These are phyloP conservation scores for Trichocladium uniseriatum DNA, from an alignment of 495 filamentous ascomycete species.

Conservation along the genomic window DNA sequence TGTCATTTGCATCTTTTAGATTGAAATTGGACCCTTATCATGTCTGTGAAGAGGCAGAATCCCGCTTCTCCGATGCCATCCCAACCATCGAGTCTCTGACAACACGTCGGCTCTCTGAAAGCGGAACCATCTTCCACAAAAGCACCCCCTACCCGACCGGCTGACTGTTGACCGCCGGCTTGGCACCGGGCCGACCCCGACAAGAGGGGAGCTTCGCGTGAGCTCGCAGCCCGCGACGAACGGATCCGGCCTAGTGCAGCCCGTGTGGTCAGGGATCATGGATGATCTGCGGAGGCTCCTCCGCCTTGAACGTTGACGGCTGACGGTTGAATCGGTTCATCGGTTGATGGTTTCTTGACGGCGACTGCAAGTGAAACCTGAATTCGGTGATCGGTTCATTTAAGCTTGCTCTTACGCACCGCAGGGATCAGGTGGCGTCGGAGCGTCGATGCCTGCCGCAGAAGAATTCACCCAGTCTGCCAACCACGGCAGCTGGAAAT, in stretches of 20 bases:
- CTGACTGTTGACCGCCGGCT: neutral
- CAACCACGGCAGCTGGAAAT: neutral
- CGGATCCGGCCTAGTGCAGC: no score
- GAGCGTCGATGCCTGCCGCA: no score
- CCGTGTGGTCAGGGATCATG: no score
- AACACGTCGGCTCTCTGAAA: neutral
- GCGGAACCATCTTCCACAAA: neutral
- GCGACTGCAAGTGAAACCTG: no score
- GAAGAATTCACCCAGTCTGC: neutral
- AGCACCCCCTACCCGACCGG: neutral
- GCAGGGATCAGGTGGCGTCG: no score
- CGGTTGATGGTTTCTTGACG: no score
- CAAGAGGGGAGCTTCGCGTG: neutral
- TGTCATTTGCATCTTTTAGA: neutral
- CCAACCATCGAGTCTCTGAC: neutral
- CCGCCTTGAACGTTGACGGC: no score
- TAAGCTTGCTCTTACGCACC: no score
- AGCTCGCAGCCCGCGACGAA: neutral
- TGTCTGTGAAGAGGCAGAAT: no score
- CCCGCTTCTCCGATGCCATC: neutral
- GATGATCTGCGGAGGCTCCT: no score
- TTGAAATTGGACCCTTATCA: neutral
- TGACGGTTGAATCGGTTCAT: no score
- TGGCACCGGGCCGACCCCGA: conserved; percentile 3
- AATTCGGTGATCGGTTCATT: no score